phyloP scores from a whole-genome alignment of 306 rosid genomes.

The Ceratonia siliqua region DNA sequence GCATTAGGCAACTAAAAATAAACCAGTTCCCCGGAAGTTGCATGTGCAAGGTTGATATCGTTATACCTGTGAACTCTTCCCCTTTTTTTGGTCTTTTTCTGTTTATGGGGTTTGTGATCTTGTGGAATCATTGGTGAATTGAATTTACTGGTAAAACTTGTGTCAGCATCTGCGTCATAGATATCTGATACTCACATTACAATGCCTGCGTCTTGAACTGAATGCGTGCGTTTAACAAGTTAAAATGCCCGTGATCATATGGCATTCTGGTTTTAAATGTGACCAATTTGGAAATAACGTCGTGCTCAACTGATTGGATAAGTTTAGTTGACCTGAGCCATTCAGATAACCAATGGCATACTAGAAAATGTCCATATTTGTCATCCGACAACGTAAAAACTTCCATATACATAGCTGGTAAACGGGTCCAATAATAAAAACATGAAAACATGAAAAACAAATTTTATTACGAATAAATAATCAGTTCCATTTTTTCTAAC shows the following conservation, averaged over 20 bases:
- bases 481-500: too few species aligned
- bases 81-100: neutral
- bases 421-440: too few species aligned
- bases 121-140: neutral
- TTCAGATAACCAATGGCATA: neutral
- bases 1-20: neutral
- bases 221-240: neutral
- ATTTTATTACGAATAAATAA: too few species aligned
- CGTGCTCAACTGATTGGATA: neutral
- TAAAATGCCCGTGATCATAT: conserved; percentile 3
- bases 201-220: neutral
- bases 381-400: too few species aligned
- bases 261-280: conserved; percentile 13
- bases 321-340: neutral
- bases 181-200: neutral
- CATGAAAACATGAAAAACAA: too few species aligned
- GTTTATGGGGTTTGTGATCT: neutral
- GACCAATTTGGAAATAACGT: conserved; percentile 14
- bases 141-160: neutral
- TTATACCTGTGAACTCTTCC: neutral
- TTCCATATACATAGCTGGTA: too few species aligned
- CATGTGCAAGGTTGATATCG: neutral
- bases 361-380: too few species aligned
- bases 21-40: conserved; percentile 24
- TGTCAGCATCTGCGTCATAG: conserved; percentile 6